A percentile compares a stretch with the other conserved stretches of the same genome.
Evolutionary conservation across 2,329 filamentous ascomycete species (phyloP).

Genomic region (Phaeosphaeriaceae sp.): DNA sequence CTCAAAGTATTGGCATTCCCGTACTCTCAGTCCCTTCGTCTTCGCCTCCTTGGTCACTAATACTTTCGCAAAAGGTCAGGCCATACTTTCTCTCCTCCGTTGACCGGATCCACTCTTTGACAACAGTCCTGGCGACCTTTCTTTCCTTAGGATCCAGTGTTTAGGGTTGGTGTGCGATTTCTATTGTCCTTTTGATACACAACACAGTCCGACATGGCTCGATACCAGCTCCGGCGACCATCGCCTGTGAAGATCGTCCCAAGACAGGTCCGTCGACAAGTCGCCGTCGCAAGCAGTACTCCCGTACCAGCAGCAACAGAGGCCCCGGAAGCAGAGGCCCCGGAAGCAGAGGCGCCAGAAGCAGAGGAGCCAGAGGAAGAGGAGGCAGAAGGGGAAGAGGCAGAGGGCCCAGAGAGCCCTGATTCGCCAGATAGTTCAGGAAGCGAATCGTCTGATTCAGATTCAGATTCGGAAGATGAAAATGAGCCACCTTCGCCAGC

Average conservation of each 20-base stretch:
- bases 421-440: constrained; percentile 27
- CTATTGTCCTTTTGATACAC: constrained; percentile 1
- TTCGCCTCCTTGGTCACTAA: constrained; percentile 24
- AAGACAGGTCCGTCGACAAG: constrained; percentile 28
- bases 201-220: constrained; percentile 27
- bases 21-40: constrained; percentile 24
- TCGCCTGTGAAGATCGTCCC: constrained; percentile 30
- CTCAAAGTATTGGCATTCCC: constrained; percentile 41
- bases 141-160: background rate
- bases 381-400: constrained; percentile 8
- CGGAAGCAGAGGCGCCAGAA: constrained; percentile 5
- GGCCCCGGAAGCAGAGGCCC: constrained; percentile 5
- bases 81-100: constrained; percentile 32
- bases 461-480: constrained; percentile 19
- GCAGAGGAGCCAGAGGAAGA: constrained; percentile 4
- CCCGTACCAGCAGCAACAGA: background rate
- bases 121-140: constrained; percentile 38
- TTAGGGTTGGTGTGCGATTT: background rate
- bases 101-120: constrained; percentile 38
- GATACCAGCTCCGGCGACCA: constrained; percentile 36
- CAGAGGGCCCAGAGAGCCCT: constrained; percentile 29
- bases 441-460: constrained; percentile 13
- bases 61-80: constrained; percentile 20
- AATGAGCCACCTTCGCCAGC: background rate
- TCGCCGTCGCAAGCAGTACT: constrained; percentile 15